Base-by-base conservation (phyloP, 2,329 filamentous ascomycete genomes). In the Biscogniauxia sp. region DNA sequence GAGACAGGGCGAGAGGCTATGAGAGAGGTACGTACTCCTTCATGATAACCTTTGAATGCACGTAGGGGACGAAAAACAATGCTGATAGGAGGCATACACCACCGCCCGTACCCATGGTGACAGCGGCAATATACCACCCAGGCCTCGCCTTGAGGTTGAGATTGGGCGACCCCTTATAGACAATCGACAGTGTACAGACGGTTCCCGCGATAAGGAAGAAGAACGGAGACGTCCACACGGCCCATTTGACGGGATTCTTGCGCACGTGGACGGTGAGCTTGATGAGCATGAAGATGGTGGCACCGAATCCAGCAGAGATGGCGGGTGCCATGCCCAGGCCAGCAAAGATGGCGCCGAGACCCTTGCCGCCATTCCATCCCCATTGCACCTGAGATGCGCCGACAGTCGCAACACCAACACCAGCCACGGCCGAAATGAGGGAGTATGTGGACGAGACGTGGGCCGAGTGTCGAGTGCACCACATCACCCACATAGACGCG, bases 141-240 rank as follows among this genome's bases (percentile, higher is more conserved):
- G 89, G 87, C 80, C 88, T 89, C 76, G 88, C 84, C 78, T 78
- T 80, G 26, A 91, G 78, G 20, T 82, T 82, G 28, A 91, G 82
- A 61, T 80, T 87, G 23, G 90, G 89, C 9, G 89, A 91, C 32
- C 90, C 90, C 82, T 93, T 92, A 83, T 91, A 92, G 67, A 93
- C 89, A 68, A 93, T 87, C 51, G 88, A 91, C 5, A 93, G 81
- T 0, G 89, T 90, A 77, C 89, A 91, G 69, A 93, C 77, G 61
- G 88, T 91, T 58, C 82, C 88, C 59, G 90, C 88, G 61, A 93
- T 84, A 59, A 92, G 84, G 82, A 93, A 93, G 79, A 88, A 93
- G 77, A 90, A 85, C 9, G 90, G 90, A 1, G 88, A 87, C 56
- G 84, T 88, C 77, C 82, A 92, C 58, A 93, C 84, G 25, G 89